phyloP scores from a whole-genome alignment of 306 rosid genomes.

The Castanospermum australe region DNA sequence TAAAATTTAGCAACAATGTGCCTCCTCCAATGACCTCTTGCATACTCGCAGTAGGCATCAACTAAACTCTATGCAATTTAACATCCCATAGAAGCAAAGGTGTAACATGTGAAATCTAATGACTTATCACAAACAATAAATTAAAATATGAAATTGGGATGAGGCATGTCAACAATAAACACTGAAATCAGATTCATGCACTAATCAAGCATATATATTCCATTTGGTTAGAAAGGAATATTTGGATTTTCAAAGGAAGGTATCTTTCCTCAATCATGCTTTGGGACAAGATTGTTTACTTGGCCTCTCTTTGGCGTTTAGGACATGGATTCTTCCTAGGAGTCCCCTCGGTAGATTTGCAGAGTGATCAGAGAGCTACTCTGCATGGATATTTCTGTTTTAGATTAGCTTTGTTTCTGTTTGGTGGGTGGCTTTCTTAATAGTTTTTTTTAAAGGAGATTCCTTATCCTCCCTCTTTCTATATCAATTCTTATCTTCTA shows the following conservation, averaged over 20 bases:
- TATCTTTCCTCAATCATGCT: not conserved
- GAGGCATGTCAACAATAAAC: not conserved
- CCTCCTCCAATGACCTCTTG: not conserved
- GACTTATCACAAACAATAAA: not conserved
- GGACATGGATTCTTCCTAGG: not conserved
- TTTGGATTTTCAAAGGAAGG: not conserved
- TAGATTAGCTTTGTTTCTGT: conserved; percentile 5
- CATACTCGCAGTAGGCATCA: not conserved
- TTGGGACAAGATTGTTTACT: conserved; percentile 4
- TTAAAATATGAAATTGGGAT: not conserved
- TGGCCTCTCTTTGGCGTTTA: conserved; percentile 20
- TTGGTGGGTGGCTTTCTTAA: not conserved
- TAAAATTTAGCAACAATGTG: not conserved
- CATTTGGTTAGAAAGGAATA: not conserved
- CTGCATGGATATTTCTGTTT: not conserved
- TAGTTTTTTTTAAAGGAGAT: not conserved
- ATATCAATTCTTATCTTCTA: not conserved
- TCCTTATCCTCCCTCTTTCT: not conserved
- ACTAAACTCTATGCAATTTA: not conserved
- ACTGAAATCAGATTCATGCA: not conserved
- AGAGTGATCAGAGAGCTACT: not conserved
- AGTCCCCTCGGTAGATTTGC: not conserved
- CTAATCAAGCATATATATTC: conserved; percentile 3
- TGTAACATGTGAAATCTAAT: not conserved
- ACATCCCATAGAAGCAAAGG: not conserved